Evolutionary conservation across 192 early-diverging fungal species (phyloP).

Genomic region (Rhizophagus prolifer): DNA sequence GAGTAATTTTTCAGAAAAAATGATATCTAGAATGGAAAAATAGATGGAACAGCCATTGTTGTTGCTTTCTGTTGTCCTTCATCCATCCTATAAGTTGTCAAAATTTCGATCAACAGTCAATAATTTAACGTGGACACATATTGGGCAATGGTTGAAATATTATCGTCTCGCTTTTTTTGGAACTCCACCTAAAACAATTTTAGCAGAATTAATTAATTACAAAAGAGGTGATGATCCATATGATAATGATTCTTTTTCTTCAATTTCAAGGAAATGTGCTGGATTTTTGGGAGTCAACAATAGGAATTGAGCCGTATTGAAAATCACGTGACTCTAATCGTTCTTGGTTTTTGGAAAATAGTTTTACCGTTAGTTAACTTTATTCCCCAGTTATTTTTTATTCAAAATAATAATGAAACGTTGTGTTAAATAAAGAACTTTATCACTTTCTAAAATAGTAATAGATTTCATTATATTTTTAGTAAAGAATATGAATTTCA

Average conservation of each 20-base stretch:
- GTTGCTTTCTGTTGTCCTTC: background rate
- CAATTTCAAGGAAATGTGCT: constrained; percentile 2
- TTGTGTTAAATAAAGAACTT: no score
- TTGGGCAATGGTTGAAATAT: constrained; percentile 1
- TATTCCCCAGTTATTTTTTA: no score
- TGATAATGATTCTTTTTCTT: constrained; percentile 10
- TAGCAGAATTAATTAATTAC: constrained; percentile 9
- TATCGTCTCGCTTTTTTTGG: background rate
- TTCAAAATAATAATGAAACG: no score
- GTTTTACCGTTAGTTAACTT: no score
- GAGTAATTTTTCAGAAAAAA: background rate
- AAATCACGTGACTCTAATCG: no score
- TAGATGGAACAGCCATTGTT: background rate
- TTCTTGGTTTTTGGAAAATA: no score
- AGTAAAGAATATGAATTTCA: no score
- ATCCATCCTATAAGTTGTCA: background rate
- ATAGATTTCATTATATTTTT: no score
- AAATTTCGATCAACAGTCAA: background rate
- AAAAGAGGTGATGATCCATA: constrained; percentile 4
- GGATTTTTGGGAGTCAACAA: constrained; percentile 12
- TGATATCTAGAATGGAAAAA: constrained; percentile 11
- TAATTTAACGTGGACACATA: background rate
- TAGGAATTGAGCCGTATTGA: no score
- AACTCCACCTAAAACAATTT: background rate
- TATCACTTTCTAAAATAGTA: no score